These are phyloP conservation scores for Nepenthes gracilis DNA, from an alignment of 148 eudicot species.

Conservation along the genomic window DNA sequence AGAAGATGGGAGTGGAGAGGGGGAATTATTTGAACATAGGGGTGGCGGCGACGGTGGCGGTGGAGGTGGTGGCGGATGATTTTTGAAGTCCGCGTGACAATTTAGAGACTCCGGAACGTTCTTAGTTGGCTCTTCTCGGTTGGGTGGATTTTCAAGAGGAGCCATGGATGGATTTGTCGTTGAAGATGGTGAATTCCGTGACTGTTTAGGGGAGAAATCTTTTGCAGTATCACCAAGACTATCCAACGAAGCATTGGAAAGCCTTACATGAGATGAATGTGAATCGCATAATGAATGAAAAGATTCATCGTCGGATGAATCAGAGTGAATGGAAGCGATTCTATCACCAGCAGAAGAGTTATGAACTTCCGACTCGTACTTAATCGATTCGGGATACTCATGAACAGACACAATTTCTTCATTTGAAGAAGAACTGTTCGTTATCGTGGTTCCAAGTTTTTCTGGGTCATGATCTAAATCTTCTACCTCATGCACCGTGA, in stretches of 20 bases:
- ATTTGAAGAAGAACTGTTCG: conserved; percentile 13
- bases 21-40: conserved; percentile 7
- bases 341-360: conserved; percentile 19
- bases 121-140: not conserved
- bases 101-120: not conserved
- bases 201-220: conserved; percentile 21
- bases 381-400: conserved; percentile 39
- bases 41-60: conserved; percentile 60
- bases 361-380: conserved; percentile 27
- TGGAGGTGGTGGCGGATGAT: conserved; percentile 17
- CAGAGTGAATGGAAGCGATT: conserved; percentile 11
- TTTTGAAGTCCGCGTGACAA: not conserved
- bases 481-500: conserved; percentile 17
- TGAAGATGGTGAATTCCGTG: not conserved
- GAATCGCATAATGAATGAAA: conserved; percentile 71
- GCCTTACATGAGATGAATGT: conserved; percentile 29
- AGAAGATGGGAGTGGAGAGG: conserved; percentile 11
- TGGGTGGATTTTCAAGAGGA: not conserved
- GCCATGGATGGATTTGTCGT: not conserved
- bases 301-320: conserved; percentile 62
- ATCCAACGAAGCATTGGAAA: conserved; percentile 53
- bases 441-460: conserved; percentile 9
- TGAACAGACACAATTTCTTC: conserved; percentile 36
- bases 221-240: conserved; percentile 39
- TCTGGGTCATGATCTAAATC: conserved; percentile 11